Base-by-base conservation (phyloP, 1,284 basidiomycete species). In the Leccinum pachyderme region DNA sequence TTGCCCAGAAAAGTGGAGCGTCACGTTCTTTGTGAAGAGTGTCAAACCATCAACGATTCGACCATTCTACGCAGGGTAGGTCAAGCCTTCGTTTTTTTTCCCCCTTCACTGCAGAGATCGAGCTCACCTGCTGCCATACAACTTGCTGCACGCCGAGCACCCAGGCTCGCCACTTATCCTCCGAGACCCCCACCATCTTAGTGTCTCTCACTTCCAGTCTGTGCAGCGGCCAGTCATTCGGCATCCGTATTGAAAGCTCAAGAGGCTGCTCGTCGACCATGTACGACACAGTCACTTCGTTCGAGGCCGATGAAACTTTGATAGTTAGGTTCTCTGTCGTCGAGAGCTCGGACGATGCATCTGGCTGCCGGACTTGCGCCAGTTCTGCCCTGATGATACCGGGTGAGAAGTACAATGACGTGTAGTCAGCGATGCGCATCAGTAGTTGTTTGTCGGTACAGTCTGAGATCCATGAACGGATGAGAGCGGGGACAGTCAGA, bases 21-120 rank as follows among this genome's bases (percentile, higher is more conserved):
- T 81, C 35, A 95, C 92, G 65, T 98, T 99, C 75, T 91, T 91
- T 76, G 96, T 97, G 81, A 98, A 99, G 56, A 98, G 76, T 15
- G 83, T 83, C n/a, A 99, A 72, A 0, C 92, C 95, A 66, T 99
- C 97, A 29, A 93, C 80, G 41, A 99, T 90, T 45, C 89, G 83
- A 5, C 95, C 95, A 67, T 96, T 95, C 89, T 95, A 67, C 52
- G 29, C 8, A 47, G 15, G 28, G 39, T 28, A 2, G 35, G 44
- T 60, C 46, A 52, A 44, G 47, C 54, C 33, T 18, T 18, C 18
- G 18, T 18, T 18, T 18, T 18, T 18, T 18, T 18, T 18, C 18
- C 18, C 18, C 18, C 18, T 48, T 44, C 13, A 3, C 43, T 69
- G 77, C 8, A 8, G 2, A 24, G 1, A 18, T 31, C 24, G 12